Evolutionary conservation across 768 basidiomycete genomes (phyloP).

Genomic region (Rhodocollybia butyracea): DNA sequence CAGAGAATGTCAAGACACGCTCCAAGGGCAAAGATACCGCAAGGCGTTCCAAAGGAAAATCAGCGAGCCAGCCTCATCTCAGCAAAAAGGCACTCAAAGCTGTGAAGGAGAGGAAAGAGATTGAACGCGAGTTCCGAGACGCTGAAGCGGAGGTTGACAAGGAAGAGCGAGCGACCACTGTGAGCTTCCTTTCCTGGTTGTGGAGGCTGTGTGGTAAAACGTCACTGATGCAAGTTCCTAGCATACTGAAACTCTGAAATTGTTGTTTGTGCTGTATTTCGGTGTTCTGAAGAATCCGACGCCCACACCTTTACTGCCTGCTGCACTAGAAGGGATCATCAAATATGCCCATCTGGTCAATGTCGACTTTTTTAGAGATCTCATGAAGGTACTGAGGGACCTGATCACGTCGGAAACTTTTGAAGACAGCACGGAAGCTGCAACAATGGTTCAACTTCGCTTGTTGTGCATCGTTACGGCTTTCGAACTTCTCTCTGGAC

Average conservation of each 20-base stretch:
- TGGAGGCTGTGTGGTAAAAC: slow-evolving; percentile 5
- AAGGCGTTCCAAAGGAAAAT: slow-evolving; percentile 54
- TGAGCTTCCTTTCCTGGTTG: slow-evolving; percentile 38
- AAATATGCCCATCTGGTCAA: slow-evolving; percentile 96
- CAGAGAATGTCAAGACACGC: slow-evolving; percentile 34
- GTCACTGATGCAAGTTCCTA: slow-evolving; percentile 29
- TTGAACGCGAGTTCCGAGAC: slow-evolving; percentile 89
- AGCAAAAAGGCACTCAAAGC: slow-evolving; percentile 91
- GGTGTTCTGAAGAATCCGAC: slow-evolving; percentile 85
- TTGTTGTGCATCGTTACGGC: slow-evolving; percentile 91
- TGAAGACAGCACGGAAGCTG: slow-evolving; percentile 26
- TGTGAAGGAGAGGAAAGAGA: slow-evolving; percentile 84
- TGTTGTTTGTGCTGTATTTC: slow-evolving; percentile 96
- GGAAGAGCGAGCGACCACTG: slow-evolving; percentile 81
- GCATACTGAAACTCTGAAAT: slow-evolving; percentile 98
- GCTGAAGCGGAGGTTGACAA: slow-evolving; percentile 92
- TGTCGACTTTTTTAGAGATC: slow-evolving; percentile 96
- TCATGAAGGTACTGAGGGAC: slow-evolving; percentile 81
- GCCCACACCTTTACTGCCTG: slow-evolving; percentile 76
- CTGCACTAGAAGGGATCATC: slow-evolving; percentile 88
- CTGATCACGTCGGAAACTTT: slow-evolving; percentile 53
- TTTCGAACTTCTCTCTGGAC: slow-evolving; percentile 95
- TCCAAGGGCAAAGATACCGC: slow-evolving; percentile 42
- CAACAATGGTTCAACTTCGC: slow-evolving; percentile 45
- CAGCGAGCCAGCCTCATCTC: slow-evolving; percentile 64